Percentiles rank a stretch among this genome's conserved stretches.
phyloP scores from a whole-genome alignment of 164 flowering plant species.

The Aristolochia contorta region DNA sequence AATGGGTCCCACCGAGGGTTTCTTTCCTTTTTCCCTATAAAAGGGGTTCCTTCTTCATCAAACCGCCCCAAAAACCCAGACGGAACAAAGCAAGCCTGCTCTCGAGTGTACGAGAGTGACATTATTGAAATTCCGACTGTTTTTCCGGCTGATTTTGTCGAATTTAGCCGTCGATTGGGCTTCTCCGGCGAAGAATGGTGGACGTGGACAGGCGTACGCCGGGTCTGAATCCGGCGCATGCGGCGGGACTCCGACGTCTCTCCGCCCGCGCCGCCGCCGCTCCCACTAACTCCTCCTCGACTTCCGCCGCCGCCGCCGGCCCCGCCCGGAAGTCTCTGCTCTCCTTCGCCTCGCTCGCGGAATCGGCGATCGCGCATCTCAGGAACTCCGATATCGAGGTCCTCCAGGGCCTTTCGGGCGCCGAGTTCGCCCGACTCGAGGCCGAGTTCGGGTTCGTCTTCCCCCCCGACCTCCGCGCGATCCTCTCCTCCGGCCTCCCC shows the following conservation, averaged over 20 bases:
- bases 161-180: neutral
- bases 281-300: conserved; percentile 21
- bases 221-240: conserved; percentile 69
- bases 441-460: conserved; percentile 87
- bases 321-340: conserved; percentile 48
- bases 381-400: conserved; percentile 46
- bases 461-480: conserved; percentile 85
- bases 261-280: conserved; percentile 81
- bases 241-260: conserved; percentile 88
- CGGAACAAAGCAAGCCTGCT: no score
- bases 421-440: conserved; percentile 72
- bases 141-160: no score
- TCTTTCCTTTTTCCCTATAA: neutral
- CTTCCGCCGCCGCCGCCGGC: conserved; percentile 11
- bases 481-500: conserved; percentile 75
- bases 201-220: conserved; percentile 90
- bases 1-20: neutral
- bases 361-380: conserved; percentile 54
- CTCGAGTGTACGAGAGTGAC: no score
- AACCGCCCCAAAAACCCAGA: neutral
- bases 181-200: conserved; percentile 38
- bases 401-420: conserved; percentile 62
- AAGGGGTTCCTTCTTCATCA: neutral
- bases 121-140: no score
- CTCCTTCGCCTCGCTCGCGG: conserved; percentile 64